These are phyloP conservation scores for Adansonia gregorii DNA, from an alignment of 441 rosid species.

Conservation along the genomic window DNA sequence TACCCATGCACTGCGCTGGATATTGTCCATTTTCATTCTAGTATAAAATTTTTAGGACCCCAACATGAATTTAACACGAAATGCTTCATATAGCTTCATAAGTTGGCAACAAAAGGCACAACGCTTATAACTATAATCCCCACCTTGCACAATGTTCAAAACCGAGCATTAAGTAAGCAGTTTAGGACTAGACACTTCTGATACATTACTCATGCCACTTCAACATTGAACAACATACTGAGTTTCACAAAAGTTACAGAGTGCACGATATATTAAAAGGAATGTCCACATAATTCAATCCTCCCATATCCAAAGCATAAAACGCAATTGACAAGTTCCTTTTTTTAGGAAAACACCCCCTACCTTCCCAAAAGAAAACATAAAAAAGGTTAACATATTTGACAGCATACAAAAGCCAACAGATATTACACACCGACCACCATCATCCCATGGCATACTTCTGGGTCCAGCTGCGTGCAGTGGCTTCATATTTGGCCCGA, in stretches of 20 bases:
- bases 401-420: constrained; percentile 4
- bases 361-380: not conserved
- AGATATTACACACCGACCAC: not conserved
- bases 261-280: not conserved
- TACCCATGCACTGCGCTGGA: not conserved
- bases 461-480: constrained; percentile 48
- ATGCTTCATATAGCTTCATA: not conserved
- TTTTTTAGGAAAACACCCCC: not conserved
- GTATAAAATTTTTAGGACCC: not conserved
- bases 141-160: not conserved
- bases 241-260: constrained; percentile 17
- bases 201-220: not conserved
- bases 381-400: not conserved
- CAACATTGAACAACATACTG: constrained; percentile 7
- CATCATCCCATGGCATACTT: constrained; percentile 45
- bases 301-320: constrained; percentile 14
- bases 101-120: not conserved
- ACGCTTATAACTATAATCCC: not conserved
- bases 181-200: not conserved
- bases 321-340: not conserved
- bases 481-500: constrained; percentile 40
- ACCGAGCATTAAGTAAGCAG: not conserved
- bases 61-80: not conserved
- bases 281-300: not conserved
- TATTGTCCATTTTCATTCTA: not conserved